These are phyloP conservation scores for Cercophora newfieldiana DNA, from an alignment of 495 filamentous ascomycete genomes.

Conservation along the genomic window DNA sequence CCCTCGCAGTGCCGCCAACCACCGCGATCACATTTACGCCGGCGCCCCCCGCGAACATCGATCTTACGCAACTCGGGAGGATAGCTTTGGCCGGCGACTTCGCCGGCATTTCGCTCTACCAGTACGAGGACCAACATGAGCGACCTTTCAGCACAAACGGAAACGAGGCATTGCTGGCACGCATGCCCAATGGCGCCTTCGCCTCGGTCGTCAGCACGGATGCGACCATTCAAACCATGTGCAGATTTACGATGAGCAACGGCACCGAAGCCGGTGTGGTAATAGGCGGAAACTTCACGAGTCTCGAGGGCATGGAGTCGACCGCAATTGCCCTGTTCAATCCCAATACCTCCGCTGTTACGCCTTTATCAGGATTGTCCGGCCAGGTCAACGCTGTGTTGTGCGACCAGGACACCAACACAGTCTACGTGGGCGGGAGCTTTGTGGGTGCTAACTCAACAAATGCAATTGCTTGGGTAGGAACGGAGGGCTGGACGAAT, in stretches of 20 bases:
- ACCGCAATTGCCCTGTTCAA: constrained; percentile 80
- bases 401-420: constrained; percentile 79
- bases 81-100: constrained; percentile 91
- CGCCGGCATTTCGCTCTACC: constrained; percentile 83
- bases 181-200: constrained; percentile 84
- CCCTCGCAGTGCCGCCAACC: constrained; percentile 45
- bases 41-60: constrained; percentile 73
- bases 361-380: constrained; percentile 71
- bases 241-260: constrained; percentile 68
- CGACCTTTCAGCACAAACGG: constrained; percentile 66
- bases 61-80: constrained; percentile 76
- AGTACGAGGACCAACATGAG: constrained; percentile 78
- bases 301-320: constrained; percentile 67
- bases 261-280: constrained; percentile 72
- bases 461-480: constrained; percentile 85
- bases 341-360: constrained; percentile 63
- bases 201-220: constrained; percentile 71
- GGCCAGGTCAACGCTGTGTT: constrained; percentile 78
- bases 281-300: constrained; percentile 96
- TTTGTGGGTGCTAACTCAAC: constrained; percentile 77
- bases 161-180: constrained; percentile 75
- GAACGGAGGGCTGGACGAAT: constrained; percentile 72
- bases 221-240: constrained; percentile 82
- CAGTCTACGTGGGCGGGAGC: constrained; percentile 87
- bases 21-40: constrained; percentile 69